Base-by-base conservation (phyloP, 805 yeast species). In the Candida andamanensis region DNA sequence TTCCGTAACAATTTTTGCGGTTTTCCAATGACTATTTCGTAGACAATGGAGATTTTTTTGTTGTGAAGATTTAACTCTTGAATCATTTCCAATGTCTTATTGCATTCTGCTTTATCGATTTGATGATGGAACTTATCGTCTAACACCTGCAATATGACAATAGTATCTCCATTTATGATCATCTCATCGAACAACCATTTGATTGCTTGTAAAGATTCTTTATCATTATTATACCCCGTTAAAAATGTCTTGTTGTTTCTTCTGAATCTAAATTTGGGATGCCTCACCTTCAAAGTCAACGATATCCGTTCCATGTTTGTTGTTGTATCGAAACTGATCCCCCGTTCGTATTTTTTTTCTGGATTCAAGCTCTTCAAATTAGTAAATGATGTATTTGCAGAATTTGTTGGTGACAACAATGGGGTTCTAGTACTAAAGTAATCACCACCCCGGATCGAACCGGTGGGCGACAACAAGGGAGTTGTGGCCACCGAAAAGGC, bases 111-210 rank as follows among this genome's bases (percentile, higher is more conserved):
- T 22, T 47, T 52, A 42, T 66, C 62, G 11, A 65, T 60, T 3
- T 28, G 24, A 15, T 37, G 41, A 38, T 47, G 35, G 10, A 36
- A 26, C 38, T 60, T 63, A 26, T 59, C 67, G 37, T 63, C 68
- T 35, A 64, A 45, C 5, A 64, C 72, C 35, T 63, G 69, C 11
- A 66, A 44, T 5, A 65, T 54, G 9, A 66, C 50, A 10, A 66
- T 47, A 11, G 72, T 63, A 41, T 66, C 72, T 10, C 72, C 72
- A 47, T 60, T 49, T 17, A 63, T 49, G 9, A 62, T 52, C 60
- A 66, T 54, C 41, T 66, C 69, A 37, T 63, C 68, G 42, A 66
- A 59, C 18, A 64, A 47, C 72, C 72, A 66, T 33, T 60, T 63
- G 15, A 64, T 58, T 4, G 72, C 70, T 33, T 49, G 52, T 23